Conservation (phyloP, 305 asterid genomes). For the Galium porrigens region DNA sequence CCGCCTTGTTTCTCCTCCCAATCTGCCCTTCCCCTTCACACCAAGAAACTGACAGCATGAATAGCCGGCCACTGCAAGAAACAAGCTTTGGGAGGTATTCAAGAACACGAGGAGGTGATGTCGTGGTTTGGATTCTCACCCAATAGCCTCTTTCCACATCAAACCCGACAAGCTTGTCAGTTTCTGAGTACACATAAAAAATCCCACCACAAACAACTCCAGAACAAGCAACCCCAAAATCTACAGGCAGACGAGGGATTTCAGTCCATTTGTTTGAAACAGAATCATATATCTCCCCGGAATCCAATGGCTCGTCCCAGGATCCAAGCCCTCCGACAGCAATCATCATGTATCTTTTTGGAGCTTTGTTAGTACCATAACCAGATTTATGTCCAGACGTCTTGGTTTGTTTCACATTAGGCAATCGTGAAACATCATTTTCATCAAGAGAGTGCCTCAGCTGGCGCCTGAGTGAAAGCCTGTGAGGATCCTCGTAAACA, state of each 20-base stretch:
- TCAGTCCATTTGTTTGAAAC: slow-evolving; percentile 75
- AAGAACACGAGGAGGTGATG: slow-evolving; percentile 63
- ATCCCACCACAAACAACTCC: slow-evolving; percentile 51
- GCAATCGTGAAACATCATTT: slow-evolving; percentile 32
- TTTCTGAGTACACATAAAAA: slow-evolving; percentile 71
- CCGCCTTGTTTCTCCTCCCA: slow-evolving; percentile 85
- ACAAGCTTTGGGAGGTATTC: slow-evolving; percentile 69
- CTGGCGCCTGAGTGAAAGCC: slow-evolving; percentile 69
- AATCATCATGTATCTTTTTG: slow-evolving; percentile 40
- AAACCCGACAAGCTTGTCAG: slow-evolving; percentile 52
- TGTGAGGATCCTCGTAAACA: slow-evolving; percentile 90
- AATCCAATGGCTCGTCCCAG: slow-evolving; percentile 75
- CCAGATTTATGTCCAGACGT: slow-evolving; percentile 30
- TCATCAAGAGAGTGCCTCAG: slow-evolving; percentile 47
- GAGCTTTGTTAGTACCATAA: slow-evolving; percentile 24
- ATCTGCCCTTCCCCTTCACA: slow-evolving; percentile 90
- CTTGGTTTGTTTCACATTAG: slow-evolving; percentile 29
- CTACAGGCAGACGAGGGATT: slow-evolving; percentile 59
- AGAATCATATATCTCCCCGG: slow-evolving; percentile 69
- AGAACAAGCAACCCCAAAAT: slow-evolving; percentile 71
- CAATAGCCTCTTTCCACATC: slow-evolving; percentile 72
- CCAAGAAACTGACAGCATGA: slow-evolving; percentile 82
- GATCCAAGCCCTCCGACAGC: slow-evolving; percentile 88
- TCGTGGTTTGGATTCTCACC: slow-evolving; percentile 48
- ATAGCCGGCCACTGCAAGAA: slow-evolving; percentile 43